Base-by-base conservation (phyloP, 2,329 filamentous ascomycete genomes). In the Fusarium austroafricanum region DNA sequence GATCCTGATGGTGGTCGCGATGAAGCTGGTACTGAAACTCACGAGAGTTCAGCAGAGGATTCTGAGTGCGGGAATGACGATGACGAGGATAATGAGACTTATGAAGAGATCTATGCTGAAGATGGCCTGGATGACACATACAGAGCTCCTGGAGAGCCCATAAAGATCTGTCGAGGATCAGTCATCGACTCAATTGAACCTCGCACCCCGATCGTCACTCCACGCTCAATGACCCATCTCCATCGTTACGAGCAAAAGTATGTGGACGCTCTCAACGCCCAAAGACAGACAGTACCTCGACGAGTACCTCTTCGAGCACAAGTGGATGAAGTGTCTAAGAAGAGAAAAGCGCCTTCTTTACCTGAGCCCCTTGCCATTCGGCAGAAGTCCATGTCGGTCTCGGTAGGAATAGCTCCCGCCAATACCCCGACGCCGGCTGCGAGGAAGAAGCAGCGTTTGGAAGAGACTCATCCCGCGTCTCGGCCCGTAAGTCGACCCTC, bases 81-180 rank as follows among this genome's bases (percentile, higher is more conserved):
- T 0, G 35, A 43, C 1, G 47, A 29, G 4, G 23, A 1, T 4
- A 12, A 10, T 10, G 26, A 26, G 9, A 10, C 5, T 11, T 20
- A 9, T 6, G 49, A 18, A 21, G 6, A 15, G 3, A 3, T 1
- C 1, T n/a, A 33, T 33, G 31, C 35, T 0, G 35, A 11, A 21
- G 23, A 50, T 1, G 6, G 21, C 10, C 20, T n/a, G 0, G 47
- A 42, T 0, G 10, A 3, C 1, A 51, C 35, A 0, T 29, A 51
- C 0, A 2, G 23, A n/a, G 23, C 7, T 14, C 35, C 35, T 0
- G 35, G 26, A 0, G 15, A 21, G 9, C 10, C n/a, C 1, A 1
- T 10, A 1, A 23, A 17, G 0, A 0, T 29, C 2, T 21, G 42
- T 1, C 39, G 12, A 6, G 33, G 33, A 0, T 47, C 45, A 0